Conservation (phyloP, 208 protist genomes). For the Balamuthia mandrillaris region DNA sequence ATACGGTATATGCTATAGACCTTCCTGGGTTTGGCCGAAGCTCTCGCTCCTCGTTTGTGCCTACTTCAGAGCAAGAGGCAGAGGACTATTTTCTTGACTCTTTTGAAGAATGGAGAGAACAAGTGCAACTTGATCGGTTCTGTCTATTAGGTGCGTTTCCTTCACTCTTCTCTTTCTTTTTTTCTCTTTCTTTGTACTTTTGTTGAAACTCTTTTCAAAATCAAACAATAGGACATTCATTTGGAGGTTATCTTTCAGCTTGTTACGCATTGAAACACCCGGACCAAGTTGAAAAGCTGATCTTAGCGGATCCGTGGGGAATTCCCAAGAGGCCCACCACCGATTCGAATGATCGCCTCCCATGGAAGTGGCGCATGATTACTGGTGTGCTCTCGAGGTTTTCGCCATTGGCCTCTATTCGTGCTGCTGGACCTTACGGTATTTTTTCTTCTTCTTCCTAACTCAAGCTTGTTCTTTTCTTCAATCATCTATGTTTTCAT, state of each 20-base stretch:
- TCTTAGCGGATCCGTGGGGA: constrained; percentile 42
- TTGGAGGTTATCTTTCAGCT: constrained; percentile 35
- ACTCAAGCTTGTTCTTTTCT: no score
- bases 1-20: constrained; percentile 51
- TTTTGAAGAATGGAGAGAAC: constrained; percentile 36
- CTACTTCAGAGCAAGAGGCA: constrained; percentile 31
- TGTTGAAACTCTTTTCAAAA: not conserved
- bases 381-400: not conserved
- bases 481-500: no score
- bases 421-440: not conserved
- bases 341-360: not conserved
- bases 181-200: not conserved
- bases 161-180: not conserved
- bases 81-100: constrained; percentile 32
- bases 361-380: not conserved
- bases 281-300: not conserved
- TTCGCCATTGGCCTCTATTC: not conserved
- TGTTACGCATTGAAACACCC: constrained; percentile 34
- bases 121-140: constrained; percentile 42
- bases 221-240: not conserved
- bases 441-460: not conserved
- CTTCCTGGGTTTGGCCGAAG: constrained; percentile 41
- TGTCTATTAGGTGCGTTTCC: constrained; percentile 1
- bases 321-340: not conserved
- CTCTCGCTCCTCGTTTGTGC: constrained; percentile 25